Evolutionary conservation across 768 basidiomycete genomes (phyloP).

Genomic region (Tulasnella sp.): DNA sequence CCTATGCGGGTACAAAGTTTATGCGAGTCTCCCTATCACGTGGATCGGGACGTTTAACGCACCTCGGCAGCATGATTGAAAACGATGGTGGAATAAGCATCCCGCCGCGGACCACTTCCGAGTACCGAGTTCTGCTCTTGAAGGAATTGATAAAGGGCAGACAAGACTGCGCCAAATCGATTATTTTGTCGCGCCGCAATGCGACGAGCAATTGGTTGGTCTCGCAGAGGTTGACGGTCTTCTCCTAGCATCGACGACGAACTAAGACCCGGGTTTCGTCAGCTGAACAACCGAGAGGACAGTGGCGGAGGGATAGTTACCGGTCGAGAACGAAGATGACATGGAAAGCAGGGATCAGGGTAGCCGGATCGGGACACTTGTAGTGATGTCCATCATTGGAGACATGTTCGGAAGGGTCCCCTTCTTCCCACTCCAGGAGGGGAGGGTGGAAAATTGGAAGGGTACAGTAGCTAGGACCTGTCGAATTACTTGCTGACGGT

Average conservation of each 20-base stretch:
- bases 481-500: constrained; percentile 33
- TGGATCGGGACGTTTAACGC: no score
- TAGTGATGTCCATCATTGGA: constrained; percentile 55
- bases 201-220: constrained; percentile 36
- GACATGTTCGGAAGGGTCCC: constrained; percentile 33
- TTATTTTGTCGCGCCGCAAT: constrained; percentile 39
- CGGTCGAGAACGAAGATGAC: constrained; percentile 42
- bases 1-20: not conserved
- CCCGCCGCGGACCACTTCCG: constrained; percentile 31
- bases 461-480: constrained; percentile 47
- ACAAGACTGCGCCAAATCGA: constrained; percentile 51
- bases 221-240: constrained; percentile 40
- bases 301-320: constrained; percentile 27
- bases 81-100: constrained; percentile 49
- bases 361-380: constrained; percentile 45
- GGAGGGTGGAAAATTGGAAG: constrained; percentile 48
- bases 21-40: no score
- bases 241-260: constrained; percentile 42
- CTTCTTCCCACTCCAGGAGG: constrained; percentile 26
- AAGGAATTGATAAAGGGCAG: constrained; percentile 53
- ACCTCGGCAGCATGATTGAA: constrained; percentile 32
- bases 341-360: constrained; percentile 16
- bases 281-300: not conserved
- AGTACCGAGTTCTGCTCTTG: constrained; percentile 34
- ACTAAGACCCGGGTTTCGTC: constrained; percentile 30